A percentile compares a stretch with the other conserved stretches of the same genome.
phyloP scores from a whole-genome alignment of 177 flowering plant genomes.

The Vitis hybrid region DNA sequence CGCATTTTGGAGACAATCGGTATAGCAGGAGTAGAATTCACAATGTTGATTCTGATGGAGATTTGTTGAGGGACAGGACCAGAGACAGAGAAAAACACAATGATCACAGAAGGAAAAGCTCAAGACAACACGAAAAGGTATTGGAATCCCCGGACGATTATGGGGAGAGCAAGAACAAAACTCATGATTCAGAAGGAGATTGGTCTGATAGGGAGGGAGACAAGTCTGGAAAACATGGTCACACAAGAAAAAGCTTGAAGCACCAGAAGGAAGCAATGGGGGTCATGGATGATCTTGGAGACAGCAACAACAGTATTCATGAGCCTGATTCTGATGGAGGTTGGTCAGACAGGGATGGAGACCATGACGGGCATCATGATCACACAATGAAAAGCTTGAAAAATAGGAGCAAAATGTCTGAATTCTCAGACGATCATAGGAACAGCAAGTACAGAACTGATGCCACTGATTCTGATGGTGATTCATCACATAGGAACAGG shows the following conservation, averaged over 20 bases:
- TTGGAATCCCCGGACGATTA: neutral
- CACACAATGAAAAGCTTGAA: neutral
- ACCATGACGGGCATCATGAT: neutral
- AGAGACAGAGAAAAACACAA: neutral
- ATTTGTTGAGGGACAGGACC: neutral
- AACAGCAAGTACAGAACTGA: neutral
- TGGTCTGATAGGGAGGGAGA: constrained; percentile 3
- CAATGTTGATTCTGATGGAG: neutral
- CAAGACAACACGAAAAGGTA: neutral
- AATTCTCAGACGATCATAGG: constrained; percentile 8
- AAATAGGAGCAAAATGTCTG: neutral
- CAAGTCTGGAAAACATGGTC: neutral
- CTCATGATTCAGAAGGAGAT: neutral
- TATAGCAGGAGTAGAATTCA: constrained; percentile 1
- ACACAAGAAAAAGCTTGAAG: constrained; percentile 1
- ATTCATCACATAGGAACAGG: neutral
- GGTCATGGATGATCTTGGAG: neutral
- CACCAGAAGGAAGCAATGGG: no score
- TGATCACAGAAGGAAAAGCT: neutral
- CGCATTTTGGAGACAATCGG: constrained; percentile 2
- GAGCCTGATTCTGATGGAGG: constrained; percentile 5
- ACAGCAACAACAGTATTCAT: neutral
- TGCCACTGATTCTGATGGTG: constrained; percentile 6
- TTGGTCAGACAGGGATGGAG: constrained; percentile 1
- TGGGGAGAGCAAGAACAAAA: neutral